Percentiles rank a stretch among this genome's conserved stretches.
phyloP scores from a whole-genome alignment of 2,329 filamentous ascomycete genomes.

The Aureobasidium subglaciale region DNA sequence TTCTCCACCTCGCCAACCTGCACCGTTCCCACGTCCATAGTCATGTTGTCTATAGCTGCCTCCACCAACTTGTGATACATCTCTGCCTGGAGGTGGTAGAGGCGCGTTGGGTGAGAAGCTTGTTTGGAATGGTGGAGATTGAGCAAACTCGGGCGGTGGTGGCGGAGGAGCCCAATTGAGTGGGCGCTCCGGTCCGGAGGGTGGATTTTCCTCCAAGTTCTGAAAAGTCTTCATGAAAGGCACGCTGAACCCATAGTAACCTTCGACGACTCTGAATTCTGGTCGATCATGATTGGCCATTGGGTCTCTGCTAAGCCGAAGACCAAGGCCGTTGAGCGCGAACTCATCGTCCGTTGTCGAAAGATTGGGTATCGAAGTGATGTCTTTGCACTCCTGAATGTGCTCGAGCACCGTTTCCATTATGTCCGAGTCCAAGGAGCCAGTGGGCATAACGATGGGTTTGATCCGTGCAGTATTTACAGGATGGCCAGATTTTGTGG shows the following conservation, averaged over 20 bases:
- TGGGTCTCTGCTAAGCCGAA: conserved; percentile 1
- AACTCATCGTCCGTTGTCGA: background rate
- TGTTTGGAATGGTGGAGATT: background rate
- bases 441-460: background rate
- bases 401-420: conserved; percentile 12
- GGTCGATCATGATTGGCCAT: background rate
- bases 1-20: background rate
- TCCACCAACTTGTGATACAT: background rate
- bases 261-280: conserved; percentile 13
- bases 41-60: background rate
- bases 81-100: background rate
- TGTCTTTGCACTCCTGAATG: conserved; percentile 11
- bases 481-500: conserved; percentile 4
- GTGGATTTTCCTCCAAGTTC: background rate
- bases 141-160: conserved; percentile 1
- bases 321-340: conserved; percentile 16
- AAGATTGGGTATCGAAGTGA: conserved; percentile 8
- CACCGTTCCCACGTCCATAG: background rate
- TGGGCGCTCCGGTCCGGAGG: background rate
- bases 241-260: conserved; percentile 17
- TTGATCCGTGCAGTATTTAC: background rate
- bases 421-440: conserved; percentile 15
- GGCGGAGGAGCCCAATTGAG: conserved; percentile 5
- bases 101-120: background rate
- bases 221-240: conserved; percentile 13